Base-by-base conservation (phyloP, 495 filamentous ascomycete genomes). In the Bacidia gigantensis region DNA sequence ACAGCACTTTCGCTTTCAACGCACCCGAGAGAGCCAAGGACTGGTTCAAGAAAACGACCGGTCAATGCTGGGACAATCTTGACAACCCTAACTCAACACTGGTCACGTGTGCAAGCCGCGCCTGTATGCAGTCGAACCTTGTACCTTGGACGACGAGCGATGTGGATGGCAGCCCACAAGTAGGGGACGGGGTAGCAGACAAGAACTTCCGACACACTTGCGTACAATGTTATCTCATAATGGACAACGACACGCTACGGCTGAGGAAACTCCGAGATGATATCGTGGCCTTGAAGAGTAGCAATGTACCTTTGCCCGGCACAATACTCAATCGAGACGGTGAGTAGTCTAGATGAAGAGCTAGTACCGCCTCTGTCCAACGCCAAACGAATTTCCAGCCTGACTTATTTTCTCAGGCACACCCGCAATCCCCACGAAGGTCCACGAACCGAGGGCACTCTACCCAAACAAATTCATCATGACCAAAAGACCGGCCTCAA, bases 141-240 rank as follows among this genome's bases (percentile, higher is more conserved):
- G 69, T 81, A 10, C 76, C 75, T 0, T 88, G 83, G 81, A 83
- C 82, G 11, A 23, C 23, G n/a, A n/a, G n/a, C n/a, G n/a, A n/a
- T n/a, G n/a, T n/a, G n/a, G n/a, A n/a, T 58, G n/a, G n/a, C 24
- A 12, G 29, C 29, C 29, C 35, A 48, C 35, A 29, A 11, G 1
- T 24, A 3, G 35, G 39, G 60, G 39, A 32, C 22, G 17, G 85
- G 85, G n/a, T 84, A 77, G 79, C 81, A 11, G 85, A 89, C 57
- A 74, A 74, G 47, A 67, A 72, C 12, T 76, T 88, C 39, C 29
- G 52, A 0, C 59, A 53, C n/a, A 24, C 26, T 17, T 75, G 73
- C 46, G 52, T 56, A 12, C 53, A 54, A 18, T 88, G 85, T 62
- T 58, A 51, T 18, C 67, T 69, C 32, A 56, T 47, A 2, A 70